Percentiles rank a stretch among this genome's conserved stretches.
Evolutionary conservation across 495 filamentous ascomycete species (phyloP).

Genomic region (Neurospora sp.): DNA sequence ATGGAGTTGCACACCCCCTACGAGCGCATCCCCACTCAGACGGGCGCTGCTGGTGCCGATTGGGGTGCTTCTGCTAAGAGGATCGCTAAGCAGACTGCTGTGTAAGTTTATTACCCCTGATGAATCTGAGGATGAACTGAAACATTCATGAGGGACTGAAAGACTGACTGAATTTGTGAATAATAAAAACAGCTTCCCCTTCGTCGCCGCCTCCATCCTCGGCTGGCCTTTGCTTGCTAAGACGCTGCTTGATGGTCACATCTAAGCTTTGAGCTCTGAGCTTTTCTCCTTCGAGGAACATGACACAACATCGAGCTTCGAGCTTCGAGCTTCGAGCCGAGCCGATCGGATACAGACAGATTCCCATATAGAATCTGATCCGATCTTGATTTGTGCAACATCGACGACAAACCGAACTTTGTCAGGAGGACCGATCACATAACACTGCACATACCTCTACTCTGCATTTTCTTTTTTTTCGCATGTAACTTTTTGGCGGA

Average conservation of each 20-base stretch:
- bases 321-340: not conserved
- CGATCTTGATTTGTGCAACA: no score
- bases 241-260: slow-evolving; percentile 1
- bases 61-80: slow-evolving; percentile 14
- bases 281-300: not conserved
- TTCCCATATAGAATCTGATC: no score
- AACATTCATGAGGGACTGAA: not conserved
- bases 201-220: slow-evolving; percentile 9
- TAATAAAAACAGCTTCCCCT: slow-evolving; percentile 7
- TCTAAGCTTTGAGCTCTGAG: not conserved
- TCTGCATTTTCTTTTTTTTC: no score
- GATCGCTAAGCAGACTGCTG: slow-evolving; percentile 2
- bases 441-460: no score
- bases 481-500: no score
- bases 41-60: slow-evolving; percentile 12
- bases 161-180: not conserved
- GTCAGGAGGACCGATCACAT: no score
- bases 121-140: not conserved
- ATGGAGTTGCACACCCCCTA: slow-evolving; percentile 25
- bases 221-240: slow-evolving; percentile 16
- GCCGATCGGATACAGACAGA: not conserved
- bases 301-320: no score
- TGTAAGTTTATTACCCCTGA: slow-evolving; percentile 12
- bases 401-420: no score
- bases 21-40: slow-evolving; percentile 20